Base-by-base conservation (phyloP, 2,329 filamentous ascomycete species). In the Bisporella sp. region DNA sequence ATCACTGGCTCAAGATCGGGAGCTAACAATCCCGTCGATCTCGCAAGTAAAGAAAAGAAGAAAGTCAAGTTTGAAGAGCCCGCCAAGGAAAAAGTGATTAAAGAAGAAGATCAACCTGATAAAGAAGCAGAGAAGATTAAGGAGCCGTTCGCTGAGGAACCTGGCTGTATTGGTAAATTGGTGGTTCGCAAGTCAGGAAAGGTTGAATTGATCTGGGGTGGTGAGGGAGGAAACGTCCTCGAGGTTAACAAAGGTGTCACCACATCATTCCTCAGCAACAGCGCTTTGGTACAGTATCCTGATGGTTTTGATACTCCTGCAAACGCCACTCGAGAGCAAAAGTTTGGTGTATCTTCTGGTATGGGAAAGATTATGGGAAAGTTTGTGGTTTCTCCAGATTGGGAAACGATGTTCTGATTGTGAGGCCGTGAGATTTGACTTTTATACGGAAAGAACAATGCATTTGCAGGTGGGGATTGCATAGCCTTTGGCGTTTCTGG, bases 301-400 rank as follows among this genome's bases (percentile, higher is more conserved):
- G 64, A 66, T 31, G 12, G 28, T 13, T 31, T 13, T 21, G 8
- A 41, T 5, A 40, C 33, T 5, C 29, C 40, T 47, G 45, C n/a
- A 8, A 41, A 41, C 28, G 2, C 13, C 9, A 32, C 28, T 7
- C 31, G 41, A 57, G 57, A 41, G 65, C 69, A 31, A 66, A 48
- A n/a, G 6, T 59, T 71, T 40, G 80, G 79, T 13, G 71, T 72
- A 45, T 77, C 77, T 31, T 75, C 77, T 50, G 78, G 78, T 44
- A 82, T 85, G 78, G 81, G 81, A 45, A 75, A 77, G 60, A 74
- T 85, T 52, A 76, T 79, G 71, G 79, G 79, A 46, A 77, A 78
- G 54, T 84, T 84, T 63, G 73, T 80, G 13, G 68, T 81, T 13
- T 78, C 77, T 30, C 79, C 79, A 6, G 71, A 76, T 42, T 83